These are phyloP conservation scores for Lachnellula cervina DNA, from an alignment of 2,329 filamentous ascomycete species.

Conservation along the genomic window DNA sequence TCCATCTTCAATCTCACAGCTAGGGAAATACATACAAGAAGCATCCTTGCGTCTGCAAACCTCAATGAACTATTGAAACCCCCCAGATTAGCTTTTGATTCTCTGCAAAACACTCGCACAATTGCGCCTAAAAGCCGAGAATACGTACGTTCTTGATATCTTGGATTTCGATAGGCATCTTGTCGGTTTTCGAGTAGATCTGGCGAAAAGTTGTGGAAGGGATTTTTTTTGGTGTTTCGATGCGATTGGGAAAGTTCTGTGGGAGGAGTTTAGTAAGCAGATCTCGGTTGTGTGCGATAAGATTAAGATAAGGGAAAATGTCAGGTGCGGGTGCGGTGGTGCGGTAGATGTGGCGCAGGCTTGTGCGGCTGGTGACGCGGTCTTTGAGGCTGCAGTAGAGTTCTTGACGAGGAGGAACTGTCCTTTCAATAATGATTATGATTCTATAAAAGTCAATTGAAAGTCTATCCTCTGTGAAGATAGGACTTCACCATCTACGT, in stretches of 20 bases:
- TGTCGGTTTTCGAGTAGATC: conserved; percentile 47
- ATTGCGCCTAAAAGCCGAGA: neutral
- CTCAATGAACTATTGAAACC: conserved; percentile 80
- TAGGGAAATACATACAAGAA: conserved; percentile 69
- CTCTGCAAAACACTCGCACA: neutral
- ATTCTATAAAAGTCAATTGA: neutral
- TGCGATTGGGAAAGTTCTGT: conserved; percentile 1
- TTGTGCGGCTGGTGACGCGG: conserved; percentile 11
- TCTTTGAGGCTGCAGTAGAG: neutral
- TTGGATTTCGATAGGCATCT: conserved; percentile 95
- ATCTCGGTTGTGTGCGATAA: conserved; percentile 5
- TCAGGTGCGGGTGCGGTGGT: too few relatives aligned
- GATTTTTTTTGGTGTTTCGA: conserved; percentile 11
- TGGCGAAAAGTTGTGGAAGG: conserved; percentile 16
- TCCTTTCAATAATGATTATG: neutral
- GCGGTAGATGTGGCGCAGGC: conserved; percentile 10
- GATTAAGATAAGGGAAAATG: neutral
- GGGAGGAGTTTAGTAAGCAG: conserved; percentile 6
- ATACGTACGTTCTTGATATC: conserved; percentile 81
- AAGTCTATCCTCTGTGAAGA: neutral
- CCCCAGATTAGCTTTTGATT: conserved; percentile 6
- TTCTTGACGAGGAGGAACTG: neutral
- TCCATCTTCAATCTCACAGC: neutral
- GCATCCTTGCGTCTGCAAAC: conserved; percentile 99
- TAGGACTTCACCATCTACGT: neutral